Conservation (phyloP, 2,329 filamentous ascomycete species). For the Trichoderma sp. region DNA sequence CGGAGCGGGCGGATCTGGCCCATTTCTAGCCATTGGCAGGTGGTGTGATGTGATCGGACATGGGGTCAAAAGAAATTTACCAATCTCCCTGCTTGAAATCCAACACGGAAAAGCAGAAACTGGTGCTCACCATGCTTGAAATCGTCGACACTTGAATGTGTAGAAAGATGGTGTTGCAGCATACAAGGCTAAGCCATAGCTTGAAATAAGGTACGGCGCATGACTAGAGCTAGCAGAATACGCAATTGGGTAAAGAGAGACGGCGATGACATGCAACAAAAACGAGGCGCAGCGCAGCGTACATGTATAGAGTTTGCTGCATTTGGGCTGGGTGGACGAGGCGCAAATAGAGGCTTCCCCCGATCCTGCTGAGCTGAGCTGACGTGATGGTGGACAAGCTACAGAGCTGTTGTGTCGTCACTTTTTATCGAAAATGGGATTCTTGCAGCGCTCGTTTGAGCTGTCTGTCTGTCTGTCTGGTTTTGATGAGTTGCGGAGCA, state of each 20-base stretch:
- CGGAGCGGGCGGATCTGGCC: slow-evolving; percentile 11
- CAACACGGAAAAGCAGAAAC: neutral
- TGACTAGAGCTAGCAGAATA: neutral
- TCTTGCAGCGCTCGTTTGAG: neutral
- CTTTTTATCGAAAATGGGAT: neutral
- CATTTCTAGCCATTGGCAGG: neutral
- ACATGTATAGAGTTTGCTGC: neutral
- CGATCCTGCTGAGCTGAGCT: slow-evolving; percentile 20
- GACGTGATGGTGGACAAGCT: slow-evolving; percentile 9
- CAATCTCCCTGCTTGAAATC: neutral
- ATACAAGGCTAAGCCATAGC: neutral
- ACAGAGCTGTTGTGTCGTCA: neutral
- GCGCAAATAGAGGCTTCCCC: slow-evolving; percentile 7
- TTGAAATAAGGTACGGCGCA: neutral
- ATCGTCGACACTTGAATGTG: neutral
- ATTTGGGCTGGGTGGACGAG: neutral
- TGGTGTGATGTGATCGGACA: slow-evolving; percentile 12
- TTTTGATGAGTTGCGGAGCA: slow-evolving; percentile 7
- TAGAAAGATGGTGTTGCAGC: neutral
- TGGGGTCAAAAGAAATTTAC: neutral
- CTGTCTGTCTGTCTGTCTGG: neutral
- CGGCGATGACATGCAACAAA: too few relatives aligned
- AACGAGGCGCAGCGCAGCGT: neutral
- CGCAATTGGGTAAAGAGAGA: neutral
- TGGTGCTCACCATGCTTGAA: neutral